Percentiles rank a stretch among this genome's conserved stretches.
Conservation (phyloP, 2,329 filamentous ascomycete species). For the Botrytis fragariae region DNA sequence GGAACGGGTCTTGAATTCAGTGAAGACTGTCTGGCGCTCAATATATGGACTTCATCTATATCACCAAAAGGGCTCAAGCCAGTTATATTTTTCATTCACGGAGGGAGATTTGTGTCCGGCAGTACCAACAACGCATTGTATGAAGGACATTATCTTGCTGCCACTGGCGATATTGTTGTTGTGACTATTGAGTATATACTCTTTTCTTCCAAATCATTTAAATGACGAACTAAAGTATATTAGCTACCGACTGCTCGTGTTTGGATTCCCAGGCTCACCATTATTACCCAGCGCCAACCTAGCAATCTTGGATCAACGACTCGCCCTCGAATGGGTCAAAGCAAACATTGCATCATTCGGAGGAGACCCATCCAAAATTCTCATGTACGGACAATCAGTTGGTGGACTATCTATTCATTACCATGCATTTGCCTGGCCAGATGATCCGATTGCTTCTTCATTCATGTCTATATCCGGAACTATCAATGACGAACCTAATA, state of each 20-base stretch:
- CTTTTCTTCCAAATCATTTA: not conserved
- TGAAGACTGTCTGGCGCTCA: constrained; percentile 43
- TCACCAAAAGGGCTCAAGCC: constrained; percentile 40
- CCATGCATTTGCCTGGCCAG: constrained; percentile 12
- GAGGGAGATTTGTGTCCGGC: constrained; percentile 44
- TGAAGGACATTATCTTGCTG: constrained; percentile 11
- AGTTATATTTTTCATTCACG: constrained; percentile 47
- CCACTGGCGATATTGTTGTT: not conserved
- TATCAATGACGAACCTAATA: constrained; percentile 25
- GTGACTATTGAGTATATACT: constrained; percentile 6
- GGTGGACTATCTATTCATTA: constrained; percentile 37
- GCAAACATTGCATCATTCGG: constrained; percentile 32
- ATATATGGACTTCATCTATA: constrained; percentile 41
- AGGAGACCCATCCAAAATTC: constrained; percentile 24
- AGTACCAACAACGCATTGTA: constrained; percentile 38
- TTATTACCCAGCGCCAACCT: not conserved
- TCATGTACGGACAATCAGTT: constrained; percentile 40
- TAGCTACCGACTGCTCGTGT: constrained; percentile 13
- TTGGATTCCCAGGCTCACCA: constrained; percentile 42
- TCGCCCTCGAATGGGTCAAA: constrained; percentile 10
- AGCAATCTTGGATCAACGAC: constrained; percentile 8
- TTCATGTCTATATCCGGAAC: constrained; percentile 32
- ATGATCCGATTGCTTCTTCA: constrained; percentile 28
- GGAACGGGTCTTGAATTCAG: constrained; percentile 2
- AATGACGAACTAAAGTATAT: not conserved